These are phyloP conservation scores for Ophiostoma montium DNA, from an alignment of 2,329 filamentous ascomycete genomes.

Conservation along the genomic window DNA sequence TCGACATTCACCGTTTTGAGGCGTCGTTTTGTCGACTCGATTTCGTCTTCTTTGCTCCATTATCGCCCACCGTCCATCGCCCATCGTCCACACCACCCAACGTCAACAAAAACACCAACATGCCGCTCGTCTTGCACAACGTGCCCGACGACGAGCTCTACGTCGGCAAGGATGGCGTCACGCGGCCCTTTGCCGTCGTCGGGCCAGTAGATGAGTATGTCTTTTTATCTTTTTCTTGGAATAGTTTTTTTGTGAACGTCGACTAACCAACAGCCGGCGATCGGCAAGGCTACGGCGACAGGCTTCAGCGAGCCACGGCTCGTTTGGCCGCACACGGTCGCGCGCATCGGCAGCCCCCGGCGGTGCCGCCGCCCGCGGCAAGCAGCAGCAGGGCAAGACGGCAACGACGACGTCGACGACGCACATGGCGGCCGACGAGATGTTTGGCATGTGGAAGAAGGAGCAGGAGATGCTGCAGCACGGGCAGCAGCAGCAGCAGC, in stretches of 20 bases:
- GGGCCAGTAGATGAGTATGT: conserved; percentile 12
- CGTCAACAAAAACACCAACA: not conserved
- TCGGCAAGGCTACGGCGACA: conserved; percentile 31
- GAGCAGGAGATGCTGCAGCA: conserved; percentile 22
- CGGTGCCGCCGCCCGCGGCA: not conserved
- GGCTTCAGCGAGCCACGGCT: conserved; percentile 36
- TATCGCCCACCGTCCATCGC: no score
- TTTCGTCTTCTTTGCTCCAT: not conserved
- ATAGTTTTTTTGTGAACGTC: no score
- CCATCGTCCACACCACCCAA: no score
- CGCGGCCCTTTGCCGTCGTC: conserved; percentile 52
- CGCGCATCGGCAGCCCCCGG: conserved; percentile 19
- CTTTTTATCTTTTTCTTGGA: not conserved
- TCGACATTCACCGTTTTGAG: not conserved
- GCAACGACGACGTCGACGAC: conserved; percentile 35
- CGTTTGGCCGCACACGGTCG: conserved; percentile 52
- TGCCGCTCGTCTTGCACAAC: conserved; percentile 53
- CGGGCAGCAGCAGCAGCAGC: not conserved
- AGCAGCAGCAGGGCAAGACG: conserved; percentile 28
- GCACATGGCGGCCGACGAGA: conserved; percentile 42
- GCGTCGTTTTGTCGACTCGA: not conserved
- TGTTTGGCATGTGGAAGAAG: conserved; percentile 45
- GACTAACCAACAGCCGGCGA: conserved; percentile 32
- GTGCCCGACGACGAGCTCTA: conserved; percentile 56
- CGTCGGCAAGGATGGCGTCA: conserved; percentile 49